Conservation (phyloP, 805 yeast species). For the Clavispora phyllophila region DNA sequence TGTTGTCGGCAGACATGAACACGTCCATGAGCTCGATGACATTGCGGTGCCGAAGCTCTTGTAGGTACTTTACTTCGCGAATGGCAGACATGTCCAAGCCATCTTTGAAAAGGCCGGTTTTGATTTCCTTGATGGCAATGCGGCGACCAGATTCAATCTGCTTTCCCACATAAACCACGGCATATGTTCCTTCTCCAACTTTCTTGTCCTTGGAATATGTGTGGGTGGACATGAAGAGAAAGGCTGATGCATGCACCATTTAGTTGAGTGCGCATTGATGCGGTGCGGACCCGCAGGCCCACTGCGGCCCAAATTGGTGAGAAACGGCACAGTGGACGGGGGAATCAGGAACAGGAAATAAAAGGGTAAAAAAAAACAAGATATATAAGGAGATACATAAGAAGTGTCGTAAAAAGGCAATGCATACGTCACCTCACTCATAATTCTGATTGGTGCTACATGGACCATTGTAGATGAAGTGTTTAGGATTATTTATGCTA, state of each 20-base stretch:
- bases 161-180: conserved; percentile 86
- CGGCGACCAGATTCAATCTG: conserved; percentile 49
- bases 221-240: conserved; percentile 1
- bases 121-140: conserved; percentile 93
- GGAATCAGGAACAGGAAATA: too few relatives aligned
- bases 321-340: too few relatives aligned
- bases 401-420: too few relatives aligned
- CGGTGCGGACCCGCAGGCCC: too few relatives aligned
- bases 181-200: conserved; percentile 99
- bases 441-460: too few relatives aligned
- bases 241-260: background rate
- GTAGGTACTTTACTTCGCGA: conserved; percentile 85
- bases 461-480: too few relatives aligned
- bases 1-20: conserved; percentile 53
- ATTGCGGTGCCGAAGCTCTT: conserved; percentile 69
- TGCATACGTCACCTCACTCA: too few relatives aligned
- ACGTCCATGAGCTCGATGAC: conserved; percentile 89
- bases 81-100: conserved; percentile 97
- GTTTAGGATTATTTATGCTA: too few relatives aligned
- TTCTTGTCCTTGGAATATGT: conserved; percentile 58
- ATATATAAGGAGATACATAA: too few relatives aligned
- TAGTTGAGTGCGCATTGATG: background rate
- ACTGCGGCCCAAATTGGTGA: too few relatives aligned
- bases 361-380: too few relatives aligned
- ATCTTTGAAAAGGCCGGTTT: conserved; percentile 89